A percentile compares a stretch with the other conserved stretches of the same genome.
phyloP scores from a whole-genome alignment of 2,329 filamentous ascomycete species.

The Periglandula ipomoeae region DNA sequence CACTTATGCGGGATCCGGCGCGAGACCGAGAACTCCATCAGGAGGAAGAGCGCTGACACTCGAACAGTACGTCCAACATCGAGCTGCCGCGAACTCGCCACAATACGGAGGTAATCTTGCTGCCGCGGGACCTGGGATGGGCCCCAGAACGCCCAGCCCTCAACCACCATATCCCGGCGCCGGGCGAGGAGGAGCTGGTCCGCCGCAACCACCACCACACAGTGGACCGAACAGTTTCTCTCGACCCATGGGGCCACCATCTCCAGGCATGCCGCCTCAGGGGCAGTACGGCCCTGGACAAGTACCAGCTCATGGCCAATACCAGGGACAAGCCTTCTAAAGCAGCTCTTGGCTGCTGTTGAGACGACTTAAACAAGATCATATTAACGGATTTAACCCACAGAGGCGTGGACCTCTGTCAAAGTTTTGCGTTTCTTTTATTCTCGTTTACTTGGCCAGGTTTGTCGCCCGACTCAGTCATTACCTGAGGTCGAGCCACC shows the following conservation, averaged over 20 bases:
- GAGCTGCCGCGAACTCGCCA: constrained; percentile 49
- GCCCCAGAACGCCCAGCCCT: constrained; percentile 19
- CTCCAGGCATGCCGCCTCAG: constrained; percentile 20
- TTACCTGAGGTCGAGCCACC: background rate
- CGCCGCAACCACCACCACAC: constrained; percentile 11
- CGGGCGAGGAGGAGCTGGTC: constrained; percentile 13
- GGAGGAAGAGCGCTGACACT: constrained; percentile 49
- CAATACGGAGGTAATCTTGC: constrained; percentile 50
- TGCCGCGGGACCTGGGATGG: constrained; percentile 30
- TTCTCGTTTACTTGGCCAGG: background rate
- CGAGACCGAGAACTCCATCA: constrained; percentile 10
- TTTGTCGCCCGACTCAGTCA: background rate
- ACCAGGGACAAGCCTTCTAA: constrained; percentile 29
- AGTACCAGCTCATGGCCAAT: constrained; percentile 17
- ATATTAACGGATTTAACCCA: too few species aligned
- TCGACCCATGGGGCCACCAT: constrained; percentile 21
- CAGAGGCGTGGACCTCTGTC: too few species aligned
- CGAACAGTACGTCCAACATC: constrained; percentile 77
- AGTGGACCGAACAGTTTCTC: constrained; percentile 21
- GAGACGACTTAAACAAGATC: too few species aligned
- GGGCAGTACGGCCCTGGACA: constrained; percentile 20
- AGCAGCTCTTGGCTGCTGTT: background rate
- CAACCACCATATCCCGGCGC: constrained; percentile 17
- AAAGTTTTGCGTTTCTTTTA: background rate
- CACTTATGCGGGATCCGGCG: constrained; percentile 35